phyloP scores from a whole-genome alignment of 2,329 filamentous ascomycete species.

The Fonsecaea monophora region DNA sequence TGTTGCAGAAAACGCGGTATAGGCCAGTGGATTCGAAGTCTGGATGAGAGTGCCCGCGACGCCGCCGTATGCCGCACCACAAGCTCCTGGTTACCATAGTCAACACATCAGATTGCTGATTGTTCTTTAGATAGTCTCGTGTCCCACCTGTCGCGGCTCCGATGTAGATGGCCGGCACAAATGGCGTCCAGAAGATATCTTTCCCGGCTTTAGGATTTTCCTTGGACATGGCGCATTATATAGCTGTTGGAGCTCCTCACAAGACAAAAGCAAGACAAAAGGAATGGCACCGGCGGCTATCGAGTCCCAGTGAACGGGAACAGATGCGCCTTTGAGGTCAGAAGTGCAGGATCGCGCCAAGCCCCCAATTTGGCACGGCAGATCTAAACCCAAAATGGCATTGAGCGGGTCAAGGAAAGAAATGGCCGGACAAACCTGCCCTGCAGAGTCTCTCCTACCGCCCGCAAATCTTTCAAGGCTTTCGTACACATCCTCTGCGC shows the following conservation, averaged over 20 bases:
- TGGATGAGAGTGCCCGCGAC: conserved; percentile 75
- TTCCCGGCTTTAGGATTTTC: background rate
- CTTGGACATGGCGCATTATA: background rate
- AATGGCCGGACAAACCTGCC: conserved; percentile 8
- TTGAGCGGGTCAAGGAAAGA: conserved; percentile 15
- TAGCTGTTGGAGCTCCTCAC: background rate
- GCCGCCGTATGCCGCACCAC: conserved; percentile 70
- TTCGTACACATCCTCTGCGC: conserved; percentile 16
- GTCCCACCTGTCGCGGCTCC: conserved; percentile 65
- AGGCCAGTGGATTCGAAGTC: conserved; percentile 68
- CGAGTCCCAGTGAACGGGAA: background rate
- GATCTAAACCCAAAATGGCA: conserved; percentile 19
- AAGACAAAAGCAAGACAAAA: background rate
- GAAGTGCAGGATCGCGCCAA: conserved; percentile 18
- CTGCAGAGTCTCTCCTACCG: conserved; percentile 17
- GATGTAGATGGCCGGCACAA: conserved; percentile 60
- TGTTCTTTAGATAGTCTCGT: background rate
- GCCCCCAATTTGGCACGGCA: conserved; percentile 2
- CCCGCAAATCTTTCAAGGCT: conserved; percentile 17
- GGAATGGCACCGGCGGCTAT: too few species aligned
- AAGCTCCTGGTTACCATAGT: conserved; percentile 56
- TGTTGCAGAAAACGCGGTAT: conserved; percentile 73
- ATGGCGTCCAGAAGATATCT: conserved; percentile 16
- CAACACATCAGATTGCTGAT: background rate
- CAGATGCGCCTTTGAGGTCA: background rate